Conservation (phyloP, 148 eudicot species). For the Vaccinium darrowii region DNA sequence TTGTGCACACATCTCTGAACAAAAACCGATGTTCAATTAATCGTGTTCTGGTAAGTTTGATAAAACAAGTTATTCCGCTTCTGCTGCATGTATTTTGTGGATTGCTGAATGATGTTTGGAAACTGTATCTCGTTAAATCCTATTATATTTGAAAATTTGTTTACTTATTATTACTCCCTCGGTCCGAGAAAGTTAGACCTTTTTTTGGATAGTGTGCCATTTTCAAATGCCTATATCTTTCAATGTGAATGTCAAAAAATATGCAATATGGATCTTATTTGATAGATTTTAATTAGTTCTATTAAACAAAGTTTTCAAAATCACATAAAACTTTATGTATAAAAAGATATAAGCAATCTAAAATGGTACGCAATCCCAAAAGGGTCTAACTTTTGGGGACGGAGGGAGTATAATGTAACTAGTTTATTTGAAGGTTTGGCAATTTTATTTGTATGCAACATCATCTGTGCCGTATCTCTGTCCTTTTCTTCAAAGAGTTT, state of each 20-base stretch:
- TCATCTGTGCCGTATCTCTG: neutral
- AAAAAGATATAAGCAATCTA: too few species aligned
- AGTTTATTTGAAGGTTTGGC: neutral
- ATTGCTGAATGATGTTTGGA: neutral
- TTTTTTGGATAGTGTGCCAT: too few species aligned
- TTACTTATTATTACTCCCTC: neutral
- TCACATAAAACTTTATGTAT: too few species aligned
- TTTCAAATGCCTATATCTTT: too few species aligned
- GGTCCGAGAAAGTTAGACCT: too few species aligned
- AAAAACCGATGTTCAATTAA: slow-evolving; percentile 93
- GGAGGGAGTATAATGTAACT: too few species aligned
- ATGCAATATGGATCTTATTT: too few species aligned
- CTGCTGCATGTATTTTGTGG: neutral
- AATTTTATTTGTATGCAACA: neutral
- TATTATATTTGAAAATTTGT: neutral
- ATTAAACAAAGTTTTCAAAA: too few species aligned
- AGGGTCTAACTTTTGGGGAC: too few species aligned
- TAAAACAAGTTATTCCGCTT: neutral
- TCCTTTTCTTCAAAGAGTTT: neutral
- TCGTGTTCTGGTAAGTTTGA: slow-evolving; percentile 79
- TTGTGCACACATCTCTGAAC: slow-evolving; percentile 92
- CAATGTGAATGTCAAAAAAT: too few species aligned
- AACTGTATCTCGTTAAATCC: neutral
- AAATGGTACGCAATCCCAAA: too few species aligned
- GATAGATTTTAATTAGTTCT: too few species aligned